Evolutionary conservation across 805 yeast genomes (phyloP).

Genomic region (Candida quercuum): DNA sequence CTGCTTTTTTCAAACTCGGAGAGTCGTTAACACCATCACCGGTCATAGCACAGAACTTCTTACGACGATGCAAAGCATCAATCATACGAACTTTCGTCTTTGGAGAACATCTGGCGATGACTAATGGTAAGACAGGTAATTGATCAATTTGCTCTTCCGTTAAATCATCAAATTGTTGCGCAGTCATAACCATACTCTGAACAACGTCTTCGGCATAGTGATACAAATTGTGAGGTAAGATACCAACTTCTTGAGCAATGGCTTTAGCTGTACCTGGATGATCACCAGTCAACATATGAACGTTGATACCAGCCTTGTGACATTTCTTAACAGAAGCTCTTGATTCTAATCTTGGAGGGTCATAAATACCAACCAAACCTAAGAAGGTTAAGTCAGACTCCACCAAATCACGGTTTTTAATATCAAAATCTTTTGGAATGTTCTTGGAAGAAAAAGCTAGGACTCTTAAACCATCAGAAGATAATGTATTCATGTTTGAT

Average conservation of each 20-base stretch:
- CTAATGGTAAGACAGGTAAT: slow-evolving; percentile 65
- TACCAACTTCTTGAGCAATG: slow-evolving; percentile 78
- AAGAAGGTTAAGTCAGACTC: slow-evolving; percentile 52
- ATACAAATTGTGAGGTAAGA: slow-evolving; percentile 55
- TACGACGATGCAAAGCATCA: slow-evolving; percentile 64
- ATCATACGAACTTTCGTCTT: slow-evolving; percentile 78
- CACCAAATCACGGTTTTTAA: slow-evolving; percentile 36
- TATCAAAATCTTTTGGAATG: slow-evolving; percentile 26
- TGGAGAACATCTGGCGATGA: slow-evolving; percentile 80
- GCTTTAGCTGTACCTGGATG: slow-evolving; percentile 76
- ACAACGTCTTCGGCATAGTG: slow-evolving; percentile 53
- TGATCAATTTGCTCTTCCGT: slow-evolving; percentile 56
- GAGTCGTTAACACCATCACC: slow-evolving; percentile 85
- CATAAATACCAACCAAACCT: slow-evolving; percentile 74
- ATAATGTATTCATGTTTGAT: slow-evolving; percentile 50
- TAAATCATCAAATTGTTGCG: slow-evolving; percentile 61
- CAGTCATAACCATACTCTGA: slow-evolving; percentile 70
- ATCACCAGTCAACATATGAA: slow-evolving; percentile 80
- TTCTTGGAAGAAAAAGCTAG: slow-evolving; percentile 58
- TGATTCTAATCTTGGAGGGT: slow-evolving; percentile 73
- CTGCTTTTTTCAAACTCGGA: slow-evolving; percentile 70
- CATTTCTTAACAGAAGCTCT: slow-evolving; percentile 59
- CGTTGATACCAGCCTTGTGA: slow-evolving; percentile 72
- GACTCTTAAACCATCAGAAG: slow-evolving; percentile 65
- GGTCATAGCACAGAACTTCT: slow-evolving; percentile 71